Base-by-base conservation (phyloP, 2,329 filamentous ascomycete species). In the Ophiognomonia clavigignenti-juglandacearum region DNA sequence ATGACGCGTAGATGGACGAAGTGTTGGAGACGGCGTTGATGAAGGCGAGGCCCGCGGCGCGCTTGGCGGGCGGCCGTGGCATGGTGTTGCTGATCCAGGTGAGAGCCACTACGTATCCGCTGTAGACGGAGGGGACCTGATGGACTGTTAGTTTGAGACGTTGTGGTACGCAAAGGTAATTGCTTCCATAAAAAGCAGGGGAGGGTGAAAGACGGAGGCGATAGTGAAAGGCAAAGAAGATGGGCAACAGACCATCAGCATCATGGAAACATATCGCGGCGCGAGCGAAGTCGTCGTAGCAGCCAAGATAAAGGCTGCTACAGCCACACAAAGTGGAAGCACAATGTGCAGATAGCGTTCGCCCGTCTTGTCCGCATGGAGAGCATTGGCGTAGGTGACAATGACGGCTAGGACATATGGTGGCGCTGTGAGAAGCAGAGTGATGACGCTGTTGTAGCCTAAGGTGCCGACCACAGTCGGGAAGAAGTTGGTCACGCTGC, bases 41-140 rank as follows among this genome's bases (percentile, higher is more conserved):
- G 52, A 85, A 82, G 1, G 86, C 87, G 5, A 92, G 63, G 0
- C 85, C 85, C 0, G 85, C 71, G 1, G 73, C 73, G 50, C 85
- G 77, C 68, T 91, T 91, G 2, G 86, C 82, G 0, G 86, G 84
- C 4, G 88, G 87, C 5, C 86, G 78, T 0, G 86, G 86, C 43
- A 92, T 73, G 1, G 82, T 85, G 60, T 86, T 88, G 39, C 77
- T 81, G 53, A 91, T 88, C 87, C 87, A 93, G 3, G 82, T 77
- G 4, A 88, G 69, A 2, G 74, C 74, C 1, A 87, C 82, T 1
- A 85, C 85, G 58, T 82, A 88, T 39, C 79, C 77, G 1, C 77
- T 75, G 57, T 86, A 86, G 3, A 84, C 68, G 0, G 80, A 77
- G 0, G 78, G 72, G 2, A 79, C 68, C 69, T 69, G 39, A 16